Conservation (phyloP, 2,329 filamentous ascomycete genomes). For the Sarocladium strictum region DNA sequence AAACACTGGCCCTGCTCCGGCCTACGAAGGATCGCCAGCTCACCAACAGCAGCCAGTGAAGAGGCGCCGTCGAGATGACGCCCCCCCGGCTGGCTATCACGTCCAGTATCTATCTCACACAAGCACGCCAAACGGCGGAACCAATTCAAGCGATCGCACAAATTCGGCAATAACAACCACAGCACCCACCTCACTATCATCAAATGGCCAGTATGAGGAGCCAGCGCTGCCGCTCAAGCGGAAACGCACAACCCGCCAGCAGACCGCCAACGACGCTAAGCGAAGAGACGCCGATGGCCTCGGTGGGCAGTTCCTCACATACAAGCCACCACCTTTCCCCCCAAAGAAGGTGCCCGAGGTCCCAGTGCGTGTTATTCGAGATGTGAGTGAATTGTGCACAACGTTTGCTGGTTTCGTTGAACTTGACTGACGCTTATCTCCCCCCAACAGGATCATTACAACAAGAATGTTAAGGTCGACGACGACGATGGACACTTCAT, state of each 20-base stretch:
- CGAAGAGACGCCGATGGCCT: constrained; percentile 66
- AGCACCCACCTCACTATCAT: constrained; percentile 74
- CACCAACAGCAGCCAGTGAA: constrained; percentile 58
- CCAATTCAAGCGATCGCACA: constrained; percentile 76
- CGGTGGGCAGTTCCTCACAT: constrained; percentile 68
- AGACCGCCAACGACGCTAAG: constrained; percentile 76
- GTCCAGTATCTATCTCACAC: constrained; percentile 68
- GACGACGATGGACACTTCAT: constrained; percentile 98
- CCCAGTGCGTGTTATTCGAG: constrained; percentile 52
- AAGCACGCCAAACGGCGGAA: constrained; percentile 66
- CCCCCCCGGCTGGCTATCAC: constrained; percentile 54
- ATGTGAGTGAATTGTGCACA: constrained; percentile 43
- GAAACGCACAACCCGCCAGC: constrained; percentile 78
- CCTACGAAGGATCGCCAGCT: constrained; percentile 17
- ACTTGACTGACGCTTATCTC: constrained; percentile 1
- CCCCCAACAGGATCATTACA: constrained; percentile 27
- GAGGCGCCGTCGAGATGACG: constrained; percentile 64
- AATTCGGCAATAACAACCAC: constrained; percentile 78
- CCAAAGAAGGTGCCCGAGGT: constrained; percentile 86
- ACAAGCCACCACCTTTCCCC: constrained; percentile 81
- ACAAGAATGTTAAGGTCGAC: constrained; percentile 70
- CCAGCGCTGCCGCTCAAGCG: constrained; percentile 73
- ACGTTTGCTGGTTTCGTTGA: not conserved
- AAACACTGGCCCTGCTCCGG: constrained; percentile 16
- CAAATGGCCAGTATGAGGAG: constrained; percentile 58